These are phyloP conservation scores for Sporothrix variecibatus DNA, from an alignment of 2,329 filamentous ascomycete genomes.

Conservation along the genomic window DNA sequence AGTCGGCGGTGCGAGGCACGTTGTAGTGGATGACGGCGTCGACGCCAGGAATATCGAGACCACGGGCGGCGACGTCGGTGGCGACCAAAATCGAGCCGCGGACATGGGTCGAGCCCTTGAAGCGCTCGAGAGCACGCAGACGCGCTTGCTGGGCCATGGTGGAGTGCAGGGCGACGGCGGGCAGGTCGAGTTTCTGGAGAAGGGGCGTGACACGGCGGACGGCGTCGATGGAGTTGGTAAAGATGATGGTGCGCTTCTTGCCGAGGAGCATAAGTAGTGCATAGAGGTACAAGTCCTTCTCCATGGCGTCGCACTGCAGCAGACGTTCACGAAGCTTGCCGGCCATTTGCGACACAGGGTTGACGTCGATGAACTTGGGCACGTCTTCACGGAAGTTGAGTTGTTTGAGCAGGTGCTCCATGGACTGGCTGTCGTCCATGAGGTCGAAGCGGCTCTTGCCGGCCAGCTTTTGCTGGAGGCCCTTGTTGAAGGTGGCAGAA, in stretches of 20 bases:
- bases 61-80: conserved; percentile 90
- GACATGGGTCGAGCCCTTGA: conserved; percentile 64
- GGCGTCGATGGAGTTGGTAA: conserved; percentile 93
- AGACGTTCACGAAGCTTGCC: conserved; percentile 82
- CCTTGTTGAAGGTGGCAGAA: conserved; percentile 92
- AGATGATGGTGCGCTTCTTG: conserved; percentile 79
- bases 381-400: conserved; percentile 82
- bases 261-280: conserved; percentile 80
- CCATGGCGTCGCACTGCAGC: conserved; percentile 87
- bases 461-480: conserved; percentile 85
- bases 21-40: conserved; percentile 95
- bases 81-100: conserved; percentile 73
- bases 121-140: conserved; percentile 87
- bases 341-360: conserved; percentile 87
- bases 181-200: conserved; percentile 77
- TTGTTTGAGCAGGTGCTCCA: conserved; percentile 90
- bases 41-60: conserved; percentile 88
- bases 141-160: conserved; percentile 96
- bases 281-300: conserved; percentile 97
- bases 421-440: conserved; percentile 73
- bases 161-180: conserved; percentile 79
- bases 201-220: conserved; percentile 84
- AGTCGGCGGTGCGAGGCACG: conserved; percentile 85
- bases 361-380: conserved; percentile 90
- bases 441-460: conserved; percentile 71